These are phyloP conservation scores for Hymenoscyphus fraxineus DNA, from an alignment of 2,329 filamentous ascomycete species.

Conservation along the genomic window DNA sequence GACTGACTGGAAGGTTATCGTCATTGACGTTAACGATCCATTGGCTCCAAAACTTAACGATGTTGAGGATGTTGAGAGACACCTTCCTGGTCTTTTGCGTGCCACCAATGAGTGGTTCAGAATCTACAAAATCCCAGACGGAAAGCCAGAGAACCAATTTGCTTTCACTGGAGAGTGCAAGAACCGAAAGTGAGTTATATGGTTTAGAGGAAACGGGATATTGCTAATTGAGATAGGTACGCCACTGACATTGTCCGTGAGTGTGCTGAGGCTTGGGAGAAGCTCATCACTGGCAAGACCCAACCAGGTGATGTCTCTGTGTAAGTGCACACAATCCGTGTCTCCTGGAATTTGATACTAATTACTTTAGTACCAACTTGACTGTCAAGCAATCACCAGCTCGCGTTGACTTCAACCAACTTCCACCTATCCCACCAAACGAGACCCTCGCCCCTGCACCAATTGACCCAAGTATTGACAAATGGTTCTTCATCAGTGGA, in stretches of 20 bases:
- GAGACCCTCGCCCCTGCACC: slow-evolving; percentile 80
- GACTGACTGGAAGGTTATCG: slow-evolving; percentile 99
- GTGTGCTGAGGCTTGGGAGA: slow-evolving; percentile 96
- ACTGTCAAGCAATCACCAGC: slow-evolving; percentile 69
- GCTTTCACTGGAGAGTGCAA: slow-evolving; percentile 99
- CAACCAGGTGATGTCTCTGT: slow-evolving; percentile 72
- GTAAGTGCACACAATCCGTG: slow-evolving; percentile 51
- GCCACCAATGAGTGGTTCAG: slow-evolving; percentile 99
- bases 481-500: slow-evolving; percentile 99
- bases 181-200: slow-evolving; percentile 77
- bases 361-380: slow-evolving; percentile 67
- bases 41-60: slow-evolving; percentile 95
- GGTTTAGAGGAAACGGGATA: neutral
- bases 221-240: slow-evolving; percentile 55
- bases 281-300: slow-evolving; percentile 87
- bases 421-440: slow-evolving; percentile 72
- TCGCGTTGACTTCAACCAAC: slow-evolving; percentile 64
- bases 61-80: slow-evolving; percentile 97
- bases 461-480: slow-evolving; percentile 96
- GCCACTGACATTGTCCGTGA: slow-evolving; percentile 93
- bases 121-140: slow-evolving; percentile 99
- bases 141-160: slow-evolving; percentile 99
- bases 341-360: slow-evolving; percentile 31
- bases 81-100: slow-evolving; percentile 91
- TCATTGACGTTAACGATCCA: slow-evolving; percentile 97